A percentile compares a stretch with the other conserved stretches of the same genome.
Evolutionary conservation across 768 basidiomycete species (phyloP).

Genomic region (Podaxis sp.): DNA sequence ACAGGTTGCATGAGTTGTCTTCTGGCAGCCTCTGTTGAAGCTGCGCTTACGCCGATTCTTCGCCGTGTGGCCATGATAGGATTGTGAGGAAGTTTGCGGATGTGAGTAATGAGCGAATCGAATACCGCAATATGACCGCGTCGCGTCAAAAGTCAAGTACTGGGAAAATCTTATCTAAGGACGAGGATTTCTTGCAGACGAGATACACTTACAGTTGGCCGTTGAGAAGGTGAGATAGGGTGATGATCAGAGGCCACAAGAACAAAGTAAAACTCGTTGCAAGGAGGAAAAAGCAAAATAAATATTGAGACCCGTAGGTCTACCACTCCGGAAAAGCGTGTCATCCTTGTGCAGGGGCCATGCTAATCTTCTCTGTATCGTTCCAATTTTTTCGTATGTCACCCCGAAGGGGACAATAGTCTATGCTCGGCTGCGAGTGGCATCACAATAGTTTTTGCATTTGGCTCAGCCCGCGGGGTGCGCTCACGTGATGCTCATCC

Average conservation of each 20-base stretch:
- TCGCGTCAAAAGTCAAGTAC: neutral
- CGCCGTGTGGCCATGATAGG: conserved; percentile 65
- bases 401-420: conserved; percentile 79
- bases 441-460: conserved; percentile 23
- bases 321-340: conserved; percentile 97
- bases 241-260: too few relatives aligned
- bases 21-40: conserved; percentile 78
- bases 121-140: neutral
- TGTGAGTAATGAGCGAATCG: neutral
- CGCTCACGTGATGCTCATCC: neutral
- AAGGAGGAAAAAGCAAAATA: conserved; percentile 31
- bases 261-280: too few relatives aligned
- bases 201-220: too few relatives aligned
- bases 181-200: too few relatives aligned
- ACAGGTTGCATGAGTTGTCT: conserved; percentile 89
- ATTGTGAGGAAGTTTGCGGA: neutral
- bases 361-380: conserved; percentile 99
- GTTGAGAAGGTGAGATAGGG: too few relatives aligned
- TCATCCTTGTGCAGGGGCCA: conserved; percentile 99
- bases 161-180: conserved; percentile 11
- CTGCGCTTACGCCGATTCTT: conserved; percentile 74
- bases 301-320: conserved; percentile 59
- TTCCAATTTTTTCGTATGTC: conserved; percentile 99
- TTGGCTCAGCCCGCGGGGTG: conserved; percentile 31
- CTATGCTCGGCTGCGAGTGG: neutral